Evolutionary conservation across 108 stramenopile genomes (phyloP).

Genomic region (Aurantiochytrium sp.): DNA sequence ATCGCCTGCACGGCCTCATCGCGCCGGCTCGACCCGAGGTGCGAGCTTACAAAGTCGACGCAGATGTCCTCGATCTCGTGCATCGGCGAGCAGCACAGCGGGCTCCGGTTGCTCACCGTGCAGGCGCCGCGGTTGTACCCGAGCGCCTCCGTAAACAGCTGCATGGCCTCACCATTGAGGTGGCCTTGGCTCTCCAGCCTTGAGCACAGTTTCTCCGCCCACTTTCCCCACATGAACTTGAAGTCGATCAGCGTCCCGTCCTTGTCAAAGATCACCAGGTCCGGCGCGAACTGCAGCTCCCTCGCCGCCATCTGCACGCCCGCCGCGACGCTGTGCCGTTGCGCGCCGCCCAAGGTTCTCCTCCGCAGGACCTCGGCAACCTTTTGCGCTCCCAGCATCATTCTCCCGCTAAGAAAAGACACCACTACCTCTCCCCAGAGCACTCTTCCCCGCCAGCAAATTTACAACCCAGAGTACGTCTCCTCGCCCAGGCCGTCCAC

Average conservation of each 20-base stretch:
- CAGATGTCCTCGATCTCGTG: slow-evolving; percentile 2
- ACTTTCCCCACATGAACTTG: slow-evolving; percentile 1
- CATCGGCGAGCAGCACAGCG: slow-evolving; percentile 23
- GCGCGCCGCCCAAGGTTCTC: too few species aligned
- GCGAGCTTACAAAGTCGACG: not conserved
- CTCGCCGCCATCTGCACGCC: not conserved
- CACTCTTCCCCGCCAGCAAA: too few species aligned
- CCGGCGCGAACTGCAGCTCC: not conserved
- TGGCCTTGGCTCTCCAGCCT: not conserved
- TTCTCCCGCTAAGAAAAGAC: too few species aligned
- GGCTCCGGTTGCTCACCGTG: not conserved
- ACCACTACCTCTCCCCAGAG: too few species aligned
- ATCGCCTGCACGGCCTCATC: not conserved
- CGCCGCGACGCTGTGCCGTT: not conserved
- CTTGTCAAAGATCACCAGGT: slow-evolving; percentile 27
- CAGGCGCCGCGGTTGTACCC: not conserved
- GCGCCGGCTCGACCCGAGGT: not conserved
- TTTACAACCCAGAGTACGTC: too few species aligned
- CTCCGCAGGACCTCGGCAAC: too few species aligned
- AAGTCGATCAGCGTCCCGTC: slow-evolving; percentile 23
- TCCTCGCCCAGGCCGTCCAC: too few species aligned
- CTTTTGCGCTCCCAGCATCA: too few species aligned
- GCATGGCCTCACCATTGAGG: not conserved
- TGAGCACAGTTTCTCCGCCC: slow-evolving; percentile 10
- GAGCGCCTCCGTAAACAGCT: not conserved